Base-by-base conservation (phyloP, 2,329 filamentous ascomycete genomes). In the Botrytis sinoallii region DNA sequence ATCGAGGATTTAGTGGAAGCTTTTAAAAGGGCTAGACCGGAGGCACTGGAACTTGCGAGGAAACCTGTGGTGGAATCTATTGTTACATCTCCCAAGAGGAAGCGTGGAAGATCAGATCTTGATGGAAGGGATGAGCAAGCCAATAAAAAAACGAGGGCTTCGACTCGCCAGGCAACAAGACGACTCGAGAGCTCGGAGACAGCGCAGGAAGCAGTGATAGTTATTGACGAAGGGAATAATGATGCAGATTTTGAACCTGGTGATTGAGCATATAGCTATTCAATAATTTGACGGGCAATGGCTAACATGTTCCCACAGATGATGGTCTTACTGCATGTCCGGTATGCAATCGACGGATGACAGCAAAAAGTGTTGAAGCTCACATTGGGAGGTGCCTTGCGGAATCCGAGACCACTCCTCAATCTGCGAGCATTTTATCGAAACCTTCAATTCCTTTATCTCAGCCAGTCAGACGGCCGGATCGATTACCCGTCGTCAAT, bases 1-100 rank as follows among this genome's bases (percentile, higher is more conserved):
- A 85, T 98, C 76, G 90, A 96, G 79, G 95, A 98, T 80, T 87
- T 95, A 1, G 93, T 97, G 14, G 90, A 93, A 57, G 88, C 90
- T 0, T 99, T 98, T 77, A 85, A 88, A 76, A 87, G 85, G 70
- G 89, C 90, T 7, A 87, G 95, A 72, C 82, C 87, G 5, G 84
- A 84, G 32, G 85, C 92, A 5, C 82, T 98, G 40, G 84, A 87
- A 1, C 85, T 94, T 78, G 94, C 93, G 44, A 87, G 83, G 65
- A 83, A 79, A 70, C 82, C 84, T n/a, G 78, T 81, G n/a, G 76
- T 78, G 16, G 44, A 46, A 38, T 32, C 35, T n/a, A 52, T 10
- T n/a, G 38, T 46, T 25, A 46, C 76, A 25, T 81, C 82, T 4
- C 82, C 84, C 3, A 94, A 92, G 79, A 84, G 89, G 75, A 90